These are phyloP conservation scores for Globisporangium cystogenes DNA, from an alignment of 352 stramenopile genomes.

Conservation along the genomic window DNA sequence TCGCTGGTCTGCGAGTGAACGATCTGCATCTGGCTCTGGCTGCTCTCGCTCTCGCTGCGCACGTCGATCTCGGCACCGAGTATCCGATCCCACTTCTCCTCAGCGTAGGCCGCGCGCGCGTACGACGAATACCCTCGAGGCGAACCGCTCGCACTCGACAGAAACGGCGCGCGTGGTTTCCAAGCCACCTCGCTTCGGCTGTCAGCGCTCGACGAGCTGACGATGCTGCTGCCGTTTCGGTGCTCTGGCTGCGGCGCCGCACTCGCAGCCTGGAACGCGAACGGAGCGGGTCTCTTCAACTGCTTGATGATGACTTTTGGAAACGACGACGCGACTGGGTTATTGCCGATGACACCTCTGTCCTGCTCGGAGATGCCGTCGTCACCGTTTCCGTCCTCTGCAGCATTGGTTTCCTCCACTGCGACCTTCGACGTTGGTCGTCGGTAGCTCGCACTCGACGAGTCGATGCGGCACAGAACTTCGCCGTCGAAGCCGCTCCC, in stretches of 20 bases:
- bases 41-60: constrained; percentile 2
- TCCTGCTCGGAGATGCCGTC: not conserved
- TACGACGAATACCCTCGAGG: constrained; percentile 11
- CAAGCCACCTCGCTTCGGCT: constrained; percentile 11
- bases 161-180: constrained; percentile 6
- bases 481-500: constrained; percentile 68
- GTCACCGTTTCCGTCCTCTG: not conserved
- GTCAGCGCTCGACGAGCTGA: constrained; percentile 3
- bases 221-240: not conserved
- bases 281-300: constrained; percentile 10
- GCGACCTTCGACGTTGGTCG: not conserved
- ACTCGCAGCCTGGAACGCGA: constrained; percentile 2
- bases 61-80: constrained; percentile 32
- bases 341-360: not conserved
- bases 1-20: constrained; percentile 6
- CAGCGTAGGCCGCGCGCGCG: constrained; percentile 25
- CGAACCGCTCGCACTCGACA: constrained; percentile 4
- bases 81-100: constrained; percentile 79
- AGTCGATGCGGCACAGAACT: constrained; percentile 46
- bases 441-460: constrained; percentile 11
- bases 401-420: not conserved
- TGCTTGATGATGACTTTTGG: not conserved
- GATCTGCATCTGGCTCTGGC: constrained; percentile 7
- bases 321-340: not conserved
- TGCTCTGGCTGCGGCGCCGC: not conserved